Base-by-base conservation (phyloP, 306 rosid genomes). In the Cicer cuneatum region DNA sequence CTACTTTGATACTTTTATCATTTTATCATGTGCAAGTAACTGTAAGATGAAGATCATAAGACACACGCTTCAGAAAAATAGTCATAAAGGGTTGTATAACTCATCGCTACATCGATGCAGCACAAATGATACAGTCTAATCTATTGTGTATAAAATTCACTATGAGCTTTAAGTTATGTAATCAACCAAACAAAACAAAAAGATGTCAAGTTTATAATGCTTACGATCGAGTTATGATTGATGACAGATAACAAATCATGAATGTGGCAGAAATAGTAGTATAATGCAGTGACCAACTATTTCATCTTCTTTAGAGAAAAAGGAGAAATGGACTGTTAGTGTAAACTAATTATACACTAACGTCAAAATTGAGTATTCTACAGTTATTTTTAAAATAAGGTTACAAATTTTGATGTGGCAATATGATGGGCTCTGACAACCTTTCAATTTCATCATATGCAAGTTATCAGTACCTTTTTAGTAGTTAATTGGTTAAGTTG, bases 181-280 rank as follows among this genome's bases (percentile, higher is more conserved):
- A 4, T 29, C 35, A 4, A 69, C 56, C 51, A 54, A 54, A 79
- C 41, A 65, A 56, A 53, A 13, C 35, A 43, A 18, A 18, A 65
- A 52, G 8, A 72, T 45, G 62, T 8, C 61, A 18, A 65, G 39
- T 65, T 9, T 42, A 7, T 24, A 51, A 38, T 33, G 10, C 45
- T 64, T 24, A 52, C 40, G 60, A 73, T 60, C 57, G 29, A 19
- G 29, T 61, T 37, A 61, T 11, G 70, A 61, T 29, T 35, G 11
- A 39, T 53, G 60, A 43, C 60, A 62, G n/a, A 14, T 40, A 79
- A 48, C 51, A 48, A 51, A 62, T 12, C 33, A 40, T 78, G 46
- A 38, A 39, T 77, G 33, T 1, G 7, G 53, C 69, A 10, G 10
- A 56, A 35, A 37, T 40, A 45, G 66, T 13, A 59, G 66, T 13